Conservation (phyloP, 768 basidiomycete species). For the Boletus subcaerulescens region DNA sequence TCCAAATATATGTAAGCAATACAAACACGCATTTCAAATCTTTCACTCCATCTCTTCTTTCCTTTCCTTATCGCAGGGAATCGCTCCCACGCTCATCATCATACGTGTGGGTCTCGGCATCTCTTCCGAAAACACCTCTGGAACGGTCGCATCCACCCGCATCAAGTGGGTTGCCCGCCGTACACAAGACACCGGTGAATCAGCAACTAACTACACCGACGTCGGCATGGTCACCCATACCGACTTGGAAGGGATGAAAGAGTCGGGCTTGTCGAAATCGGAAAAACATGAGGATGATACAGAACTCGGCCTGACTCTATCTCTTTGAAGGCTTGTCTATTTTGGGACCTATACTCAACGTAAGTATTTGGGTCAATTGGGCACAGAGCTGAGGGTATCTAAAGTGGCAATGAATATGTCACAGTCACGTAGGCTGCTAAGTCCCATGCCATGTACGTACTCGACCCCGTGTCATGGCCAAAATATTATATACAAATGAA, state of each 20-base stretch:
- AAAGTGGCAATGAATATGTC: neutral
- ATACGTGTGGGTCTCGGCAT: slow-evolving; percentile 34
- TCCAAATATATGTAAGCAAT: slow-evolving; percentile 40
- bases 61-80: slow-evolving; percentile 22
- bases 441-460: too few relatives aligned
- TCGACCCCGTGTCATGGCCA: too few relatives aligned
- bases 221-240: slow-evolving; percentile 8
- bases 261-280: neutral
- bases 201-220: slow-evolving; percentile 22
- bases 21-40: neutral
- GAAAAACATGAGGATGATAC: neutral
- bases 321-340: too few relatives aligned
- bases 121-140: slow-evolving; percentile 23
- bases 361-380: neutral
- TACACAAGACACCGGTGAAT: slow-evolving; percentile 10
- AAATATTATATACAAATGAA: neutral
- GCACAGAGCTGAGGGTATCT: too few relatives aligned
- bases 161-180: slow-evolving; percentile 22
- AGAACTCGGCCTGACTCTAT: too few relatives aligned
- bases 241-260: slow-evolving; percentile 21
- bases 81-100: slow-evolving; percentile 36
- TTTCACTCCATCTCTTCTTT: neutral
- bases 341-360: neutral
- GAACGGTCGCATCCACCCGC: slow-evolving; percentile 17
- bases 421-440: too few relatives aligned